Evolutionary conservation across 2,329 filamentous ascomycete species (phyloP).

Genomic region (Diaporthe nobilis): DNA sequence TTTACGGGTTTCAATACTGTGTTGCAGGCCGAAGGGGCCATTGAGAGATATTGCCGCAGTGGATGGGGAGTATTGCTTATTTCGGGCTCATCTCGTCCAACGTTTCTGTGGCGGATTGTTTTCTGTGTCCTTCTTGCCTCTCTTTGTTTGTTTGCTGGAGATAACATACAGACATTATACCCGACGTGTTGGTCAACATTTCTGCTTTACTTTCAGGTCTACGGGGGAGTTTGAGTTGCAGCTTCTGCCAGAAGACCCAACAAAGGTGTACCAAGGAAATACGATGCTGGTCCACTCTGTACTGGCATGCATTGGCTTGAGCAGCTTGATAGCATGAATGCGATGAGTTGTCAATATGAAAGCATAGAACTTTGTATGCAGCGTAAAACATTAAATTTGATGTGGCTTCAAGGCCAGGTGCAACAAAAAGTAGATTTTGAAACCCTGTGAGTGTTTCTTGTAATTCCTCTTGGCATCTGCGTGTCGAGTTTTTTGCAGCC

Average conservation of each 20-base stretch:
- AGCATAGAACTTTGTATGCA: neutral
- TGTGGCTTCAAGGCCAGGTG: neutral
- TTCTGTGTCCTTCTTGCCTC: constrained; percentile 6
- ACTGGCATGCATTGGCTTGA: constrained; percentile 15
- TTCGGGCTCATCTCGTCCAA: neutral
- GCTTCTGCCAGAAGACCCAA: neutral
- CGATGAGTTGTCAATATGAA: neutral
- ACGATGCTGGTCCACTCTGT: neutral
- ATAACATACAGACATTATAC: constrained; percentile 40
- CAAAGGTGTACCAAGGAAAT: neutral
- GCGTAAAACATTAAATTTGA: neutral
- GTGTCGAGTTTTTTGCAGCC: neutral
- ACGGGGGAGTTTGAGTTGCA: constrained; percentile 4
- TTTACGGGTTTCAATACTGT: neutral
- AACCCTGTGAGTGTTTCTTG: neutral
- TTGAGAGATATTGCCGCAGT: neutral
- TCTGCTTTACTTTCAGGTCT: constrained; percentile 30
- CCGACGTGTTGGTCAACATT: constrained; percentile 33
- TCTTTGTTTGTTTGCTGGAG: constrained; percentile 36
- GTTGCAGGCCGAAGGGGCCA: neutral
- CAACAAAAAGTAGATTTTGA: no score
- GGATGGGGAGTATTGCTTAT: neutral
- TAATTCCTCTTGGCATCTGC: neutral
- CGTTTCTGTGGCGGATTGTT: neutral
- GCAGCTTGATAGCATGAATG: constrained; percentile 36